Conservation (phyloP, 2,329 filamentous ascomycete genomes). For the Cytospora paraplurivora region DNA sequence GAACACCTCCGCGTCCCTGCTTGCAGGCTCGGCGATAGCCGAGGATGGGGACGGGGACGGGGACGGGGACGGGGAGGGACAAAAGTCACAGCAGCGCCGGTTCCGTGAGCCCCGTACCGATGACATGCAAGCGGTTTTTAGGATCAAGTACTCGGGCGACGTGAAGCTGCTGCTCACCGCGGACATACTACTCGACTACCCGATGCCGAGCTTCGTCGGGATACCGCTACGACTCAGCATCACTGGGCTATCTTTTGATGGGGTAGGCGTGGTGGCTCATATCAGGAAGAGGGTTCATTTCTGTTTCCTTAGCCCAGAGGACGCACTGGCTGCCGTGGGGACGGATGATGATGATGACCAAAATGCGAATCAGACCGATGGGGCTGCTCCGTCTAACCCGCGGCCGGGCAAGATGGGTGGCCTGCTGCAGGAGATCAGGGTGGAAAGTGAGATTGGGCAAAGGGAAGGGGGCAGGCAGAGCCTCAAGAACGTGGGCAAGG, state of each 20-base stretch:
- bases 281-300: slow-evolving; percentile 89
- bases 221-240: slow-evolving; percentile 94
- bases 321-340: slow-evolving; percentile 74
- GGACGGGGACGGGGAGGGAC: slow-evolving; percentile 31
- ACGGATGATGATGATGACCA: slow-evolving; percentile 45
- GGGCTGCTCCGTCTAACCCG: slow-evolving; percentile 39
- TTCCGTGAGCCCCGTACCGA: slow-evolving; percentile 76
- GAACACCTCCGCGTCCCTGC: slow-evolving; percentile 33
- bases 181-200: slow-evolving; percentile 95
- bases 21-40: slow-evolving; percentile 42
- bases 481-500: slow-evolving; percentile 97
- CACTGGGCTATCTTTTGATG: slow-evolving; percentile 92
- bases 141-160: slow-evolving; percentile 86
- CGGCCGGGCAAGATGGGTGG: slow-evolving; percentile 63
- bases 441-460: slow-evolving; percentile 97
- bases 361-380: slow-evolving; percentile 28
- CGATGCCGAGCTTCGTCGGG: slow-evolving; percentile 96
- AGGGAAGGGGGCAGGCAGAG: slow-evolving; percentile 91
- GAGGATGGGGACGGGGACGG: slow-evolving; percentile 40
- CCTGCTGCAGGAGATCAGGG: slow-evolving; percentile 86
- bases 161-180: slow-evolving; percentile 87
- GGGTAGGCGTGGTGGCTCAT: slow-evolving; percentile 87
- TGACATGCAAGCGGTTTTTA: slow-evolving; percentile 90
- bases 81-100: slow-evolving; percentile 34
- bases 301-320: slow-evolving; percentile 90